Evolutionary conservation across 768 basidiomycete genomes (phyloP), one percentile per base, ranked within the genome.

Genomic region (Xanthoconium purpureum): DNA sequence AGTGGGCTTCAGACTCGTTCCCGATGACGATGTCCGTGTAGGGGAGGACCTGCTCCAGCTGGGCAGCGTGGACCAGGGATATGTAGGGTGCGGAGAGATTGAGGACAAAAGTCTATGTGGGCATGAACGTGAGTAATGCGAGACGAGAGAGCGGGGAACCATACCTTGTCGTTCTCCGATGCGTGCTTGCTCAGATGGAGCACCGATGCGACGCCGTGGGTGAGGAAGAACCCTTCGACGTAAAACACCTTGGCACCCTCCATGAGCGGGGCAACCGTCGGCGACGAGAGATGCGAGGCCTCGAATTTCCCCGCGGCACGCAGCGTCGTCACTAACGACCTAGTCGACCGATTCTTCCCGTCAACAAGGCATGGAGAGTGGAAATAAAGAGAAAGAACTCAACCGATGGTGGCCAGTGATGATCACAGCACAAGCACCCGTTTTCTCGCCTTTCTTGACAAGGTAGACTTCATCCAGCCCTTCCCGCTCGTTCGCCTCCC

Each of bases 41-140:
- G 29, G 88, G 87, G 46, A 99, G 73, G 65, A 98, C 74, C 68
- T 88, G 78, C 60, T 91, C 80, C 18, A 99, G 77, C 68, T 95
- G 89, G 3, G 78, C 74, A 55, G 81, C 81, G 79, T 97, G 98
- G 82, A 97, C 95, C 73, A 94, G 88, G 54, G 91, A 77, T 73
- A 99, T 95, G 81, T 98, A 99, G 18, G 97, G 97, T 5, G 97
- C 97, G 11, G 94, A 96, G 65, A 99, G 81, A 79, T 99, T 99
- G 65, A 98, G 74, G 11, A 82, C 84, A 72, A 98, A 95, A 55
- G 85, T 87, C 93, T 94, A 20, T 4, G 18, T 15, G 52, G 8
- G 42, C 3, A 46, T 11, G 30, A 2, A 18, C 9, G 36, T 24
- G n/a, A 43, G 32, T 2, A 32, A 39, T 5, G 8, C 28, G 37